Base-by-base conservation (phyloP, 805 yeast species). In the Lipomyces lipofer region DNA sequence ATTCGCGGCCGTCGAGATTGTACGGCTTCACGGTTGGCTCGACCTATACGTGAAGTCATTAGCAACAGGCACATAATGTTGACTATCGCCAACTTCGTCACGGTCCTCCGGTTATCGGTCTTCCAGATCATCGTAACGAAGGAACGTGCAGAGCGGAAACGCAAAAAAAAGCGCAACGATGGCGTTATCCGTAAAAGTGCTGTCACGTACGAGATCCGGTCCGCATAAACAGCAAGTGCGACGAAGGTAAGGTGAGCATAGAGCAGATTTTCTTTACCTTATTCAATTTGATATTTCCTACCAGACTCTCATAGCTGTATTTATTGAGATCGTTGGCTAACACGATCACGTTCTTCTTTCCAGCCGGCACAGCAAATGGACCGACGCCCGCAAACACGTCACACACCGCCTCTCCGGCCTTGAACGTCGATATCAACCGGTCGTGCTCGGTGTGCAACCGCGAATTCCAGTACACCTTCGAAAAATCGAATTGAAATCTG, bases 311-410 rank as follows among this genome's bases (percentile, higher is more conserved):
- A 70, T 73, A 87, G 54, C 95, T 84, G 56, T 85, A 87, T 0
- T 97, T 98, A 66, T 94, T 94, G 68, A 94, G 75, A 69, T 94
- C 99, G 68, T 91, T 94, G 9, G 97, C 97, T 63, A 94, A 75
- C 0, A 88, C 95, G 49, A 91, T 68, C 9, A 84, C 86, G 13
- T 79, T 79, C 58, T 85, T 88, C 69, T 86, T 89, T 12, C 91
- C 98, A 0, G 97, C 96, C 0, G 99, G 99, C 1, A 94, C 82
- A 1, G 95, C 92, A 74, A 95, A 94, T 3, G 99, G 99, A 0
- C 99, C 99, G 1, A 94, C 98, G 44, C 99, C 99, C 0, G 97
- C 98, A 82, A 95, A 88, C 0, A 90, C 97, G 73, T 94, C 99
- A 64, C 89, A 88, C 0, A 95, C 86, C 5, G 89, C 86, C 55